These are phyloP conservation scores for Chondrostereum purpureum DNA, from an alignment of 1,284 basidiomycete genomes.

Conservation along the genomic window DNA sequence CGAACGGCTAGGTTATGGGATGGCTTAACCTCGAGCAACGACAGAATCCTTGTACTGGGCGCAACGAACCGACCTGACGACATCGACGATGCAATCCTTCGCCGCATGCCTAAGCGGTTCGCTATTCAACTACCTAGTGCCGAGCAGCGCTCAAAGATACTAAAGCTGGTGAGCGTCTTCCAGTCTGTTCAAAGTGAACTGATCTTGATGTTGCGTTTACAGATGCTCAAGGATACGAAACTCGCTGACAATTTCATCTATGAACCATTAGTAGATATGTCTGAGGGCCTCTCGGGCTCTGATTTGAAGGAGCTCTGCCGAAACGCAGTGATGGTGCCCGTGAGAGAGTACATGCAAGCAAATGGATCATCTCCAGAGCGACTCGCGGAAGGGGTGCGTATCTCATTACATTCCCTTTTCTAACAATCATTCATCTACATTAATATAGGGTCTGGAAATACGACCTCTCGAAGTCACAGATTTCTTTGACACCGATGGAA, in stretches of 20 bases:
- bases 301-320: slow-evolving; percentile 95
- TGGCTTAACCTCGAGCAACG: slow-evolving; percentile 80
- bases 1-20: slow-evolving; percentile 78
- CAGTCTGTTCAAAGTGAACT: neutral
- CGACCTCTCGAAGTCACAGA: neutral
- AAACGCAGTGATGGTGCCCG: slow-evolving; percentile 87
- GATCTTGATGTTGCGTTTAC: neutral
- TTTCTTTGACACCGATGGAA: neutral
- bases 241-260: slow-evolving; percentile 66
- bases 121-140: slow-evolving; percentile 78
- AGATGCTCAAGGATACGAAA: slow-evolving; percentile 83
- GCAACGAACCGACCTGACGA: slow-evolving; percentile 95
- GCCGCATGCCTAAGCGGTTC: slow-evolving; percentile 98
- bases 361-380: slow-evolving; percentile 1
- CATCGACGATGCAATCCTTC: slow-evolving; percentile 92
- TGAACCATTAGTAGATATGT: slow-evolving; percentile 60
- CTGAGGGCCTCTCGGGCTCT: slow-evolving; percentile 82
- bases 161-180: slow-evolving; percentile 59
- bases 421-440: no score
- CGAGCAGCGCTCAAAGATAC: slow-evolving; percentile 83
- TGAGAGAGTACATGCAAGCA: slow-evolving; percentile 77
- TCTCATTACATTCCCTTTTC: neutral
- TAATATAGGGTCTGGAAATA: neutral
- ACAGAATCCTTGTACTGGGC: slow-evolving; percentile 89
- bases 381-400: neutral